phyloP scores from a whole-genome alignment of 768 basidiomycete species.

The Agrocybe chaxingu region DNA sequence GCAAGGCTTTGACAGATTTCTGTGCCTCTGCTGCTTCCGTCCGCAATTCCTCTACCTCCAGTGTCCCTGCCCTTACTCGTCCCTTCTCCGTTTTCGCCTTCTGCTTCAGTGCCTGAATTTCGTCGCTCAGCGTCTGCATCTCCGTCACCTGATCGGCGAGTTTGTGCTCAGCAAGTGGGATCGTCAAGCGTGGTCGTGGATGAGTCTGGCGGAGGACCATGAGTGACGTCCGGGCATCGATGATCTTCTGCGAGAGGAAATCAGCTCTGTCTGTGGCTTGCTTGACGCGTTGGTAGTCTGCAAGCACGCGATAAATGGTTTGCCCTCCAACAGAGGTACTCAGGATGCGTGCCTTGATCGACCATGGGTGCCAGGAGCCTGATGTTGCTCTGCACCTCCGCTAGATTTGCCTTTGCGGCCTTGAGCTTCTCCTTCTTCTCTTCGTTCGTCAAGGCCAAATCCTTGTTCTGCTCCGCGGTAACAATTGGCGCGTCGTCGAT shows the following conservation, averaged over 20 bases:
- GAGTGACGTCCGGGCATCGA: conserved; percentile 78
- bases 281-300: conserved; percentile 62
- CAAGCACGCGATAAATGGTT: not conserved
- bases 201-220: conserved; percentile 80
- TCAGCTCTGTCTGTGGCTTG: conserved; percentile 51
- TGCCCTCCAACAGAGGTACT: not conserved
- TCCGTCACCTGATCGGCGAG: conserved; percentile 74
- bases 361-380: conserved; percentile 62
- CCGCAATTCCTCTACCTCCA: conserved; percentile 56
- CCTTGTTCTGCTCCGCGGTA: conserved; percentile 76
- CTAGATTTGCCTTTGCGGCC: conserved; percentile 57
- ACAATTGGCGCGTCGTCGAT: conserved; percentile 80
- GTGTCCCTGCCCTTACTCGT: conserved; percentile 51
- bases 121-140: conserved; percentile 74
- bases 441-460: conserved; percentile 55
- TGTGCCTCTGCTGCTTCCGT: conserved; percentile 68
- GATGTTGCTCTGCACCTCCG: conserved; percentile 61
- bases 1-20: conserved; percentile 55
- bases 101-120: conserved; percentile 51
- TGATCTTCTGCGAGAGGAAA: conserved; percentile 68
- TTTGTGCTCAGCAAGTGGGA: conserved; percentile 68
- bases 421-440: conserved; percentile 71
- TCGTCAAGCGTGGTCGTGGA: conserved; percentile 76
- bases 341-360: conserved; percentile 50
- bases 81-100: conserved; percentile 55